Evolutionary conservation across 768 basidiomycete species (phyloP).

Genomic region (Lactarius deliciosus): DNA sequence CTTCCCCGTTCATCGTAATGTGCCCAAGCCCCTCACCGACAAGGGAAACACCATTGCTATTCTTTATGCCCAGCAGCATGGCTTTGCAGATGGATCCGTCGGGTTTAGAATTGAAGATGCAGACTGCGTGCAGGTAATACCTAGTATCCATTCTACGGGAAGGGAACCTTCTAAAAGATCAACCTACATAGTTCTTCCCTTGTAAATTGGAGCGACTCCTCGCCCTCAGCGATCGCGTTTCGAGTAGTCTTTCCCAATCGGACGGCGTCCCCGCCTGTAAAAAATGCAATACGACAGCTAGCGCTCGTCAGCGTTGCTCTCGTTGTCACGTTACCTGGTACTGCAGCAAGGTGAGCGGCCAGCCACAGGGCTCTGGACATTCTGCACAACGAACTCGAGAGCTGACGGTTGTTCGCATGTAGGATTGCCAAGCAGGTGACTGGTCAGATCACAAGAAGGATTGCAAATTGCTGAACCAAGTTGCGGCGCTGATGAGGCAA

Average conservation of each 20-base stretch:
- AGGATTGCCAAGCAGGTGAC: not conserved
- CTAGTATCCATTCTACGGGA: not conserved
- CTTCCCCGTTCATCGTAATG: not conserved
- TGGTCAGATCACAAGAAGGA: slow-evolving; percentile 2
- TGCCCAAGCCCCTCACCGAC: not conserved
- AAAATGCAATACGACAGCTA: not conserved
- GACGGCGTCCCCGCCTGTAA: not conserved
- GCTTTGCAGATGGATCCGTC: not conserved
- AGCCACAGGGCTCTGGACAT: not conserved
- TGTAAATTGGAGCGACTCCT: not conserved
- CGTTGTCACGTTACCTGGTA: not conserved
- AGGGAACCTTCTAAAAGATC: not conserved
- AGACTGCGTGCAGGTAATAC: not conserved
- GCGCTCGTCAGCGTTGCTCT: not conserved
- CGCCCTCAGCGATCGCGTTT: not conserved
- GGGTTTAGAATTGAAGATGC: not conserved
- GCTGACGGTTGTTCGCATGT: not conserved
- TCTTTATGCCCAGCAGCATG: not conserved
- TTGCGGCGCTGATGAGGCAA: not conserved
- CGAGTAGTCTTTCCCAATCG: not conserved
- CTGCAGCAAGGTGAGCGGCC: not conserved
- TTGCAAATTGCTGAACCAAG: not conserved
- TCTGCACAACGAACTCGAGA: not conserved
- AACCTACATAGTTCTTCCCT: not conserved
- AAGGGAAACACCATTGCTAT: slow-evolving; percentile 1